These are phyloP conservation scores for cucumber (Cucumis sativus) DNA, from an alignment of 306 rosid genomes.

Conservation along the genomic window DNA sequence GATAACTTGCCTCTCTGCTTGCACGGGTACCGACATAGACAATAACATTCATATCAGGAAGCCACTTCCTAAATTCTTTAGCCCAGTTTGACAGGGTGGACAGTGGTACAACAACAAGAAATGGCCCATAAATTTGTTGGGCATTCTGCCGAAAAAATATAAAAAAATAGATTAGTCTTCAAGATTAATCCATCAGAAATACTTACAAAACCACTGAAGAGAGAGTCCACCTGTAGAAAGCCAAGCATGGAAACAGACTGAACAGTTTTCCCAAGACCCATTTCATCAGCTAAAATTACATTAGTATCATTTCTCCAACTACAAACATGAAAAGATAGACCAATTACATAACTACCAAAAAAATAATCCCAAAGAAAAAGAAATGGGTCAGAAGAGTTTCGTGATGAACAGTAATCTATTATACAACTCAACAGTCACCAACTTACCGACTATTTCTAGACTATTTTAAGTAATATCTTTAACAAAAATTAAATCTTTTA, in stretches of 20 bases:
- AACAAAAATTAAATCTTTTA: not conserved
- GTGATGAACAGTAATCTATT: not conserved
- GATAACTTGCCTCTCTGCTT: conserved; percentile 79
- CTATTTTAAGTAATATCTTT: not conserved
- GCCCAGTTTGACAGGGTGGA: conserved; percentile 98
- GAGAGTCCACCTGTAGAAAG: conserved; percentile 68
- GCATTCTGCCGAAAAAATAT: conserved; percentile 44
- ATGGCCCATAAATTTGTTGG: conserved; percentile 93
- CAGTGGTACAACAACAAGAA: conserved; percentile 95
- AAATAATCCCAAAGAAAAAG: not conserved
- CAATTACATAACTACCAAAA: conserved; percentile 20
- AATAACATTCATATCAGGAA: conserved; percentile 93
- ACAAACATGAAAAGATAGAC: conserved; percentile 20
- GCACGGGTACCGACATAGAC: conserved; percentile 98
- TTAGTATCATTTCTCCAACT: conserved; percentile 99
- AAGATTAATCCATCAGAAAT: not conserved
- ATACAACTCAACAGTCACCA: not conserved
- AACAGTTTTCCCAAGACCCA: conserved; percentile 99
- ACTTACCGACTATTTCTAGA: not conserved
- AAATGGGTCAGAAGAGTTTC: not conserved
- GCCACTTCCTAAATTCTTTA: conserved; percentile 99
- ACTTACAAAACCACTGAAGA: not conserved
- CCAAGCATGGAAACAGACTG: conserved; percentile 99
- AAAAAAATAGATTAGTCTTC: not conserved
- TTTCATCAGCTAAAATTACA: conserved; percentile 99